phyloP scores from a whole-genome alignment of 257 asterid genomes.

The Jasminum sambac region DNA sequence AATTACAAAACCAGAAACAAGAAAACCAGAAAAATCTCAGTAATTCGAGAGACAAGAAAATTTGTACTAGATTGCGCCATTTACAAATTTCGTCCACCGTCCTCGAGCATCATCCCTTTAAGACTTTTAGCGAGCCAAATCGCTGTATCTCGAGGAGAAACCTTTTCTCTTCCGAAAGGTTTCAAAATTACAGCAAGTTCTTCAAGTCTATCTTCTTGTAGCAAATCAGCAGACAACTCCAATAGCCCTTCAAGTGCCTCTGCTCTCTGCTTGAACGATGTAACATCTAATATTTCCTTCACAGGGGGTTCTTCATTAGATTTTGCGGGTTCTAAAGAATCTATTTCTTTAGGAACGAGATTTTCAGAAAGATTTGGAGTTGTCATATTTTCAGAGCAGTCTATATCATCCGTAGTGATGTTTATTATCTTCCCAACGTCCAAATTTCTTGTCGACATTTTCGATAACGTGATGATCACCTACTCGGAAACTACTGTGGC shows the following conservation, averaged over 20 bases:
- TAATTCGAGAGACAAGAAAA: constrained; percentile 14
- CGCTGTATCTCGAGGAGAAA: constrained; percentile 96
- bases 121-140: constrained; percentile 95
- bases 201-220: constrained; percentile 78
- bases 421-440: constrained; percentile 50
- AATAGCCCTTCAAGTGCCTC: constrained; percentile 95
- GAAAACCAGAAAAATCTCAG: not conserved
- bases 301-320: constrained; percentile 39
- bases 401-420: constrained; percentile 49
- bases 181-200: constrained; percentile 81
- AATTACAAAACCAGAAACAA: constrained; percentile 4
- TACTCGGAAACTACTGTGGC: constrained; percentile 67
- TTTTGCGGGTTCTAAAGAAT: constrained; percentile 38
- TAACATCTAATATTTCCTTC: constrained; percentile 72
- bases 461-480: constrained; percentile 50
- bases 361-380: constrained; percentile 39
- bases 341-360: constrained; percentile 52
- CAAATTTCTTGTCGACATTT: constrained; percentile 38
- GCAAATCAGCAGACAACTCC: constrained; percentile 91
- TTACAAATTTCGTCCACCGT: constrained; percentile 57
- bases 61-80: constrained; percentile 18
- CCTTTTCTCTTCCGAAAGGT: constrained; percentile 92
- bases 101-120: constrained; percentile 93
- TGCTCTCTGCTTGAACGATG: constrained; percentile 86
- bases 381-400: constrained; percentile 27